A percentile compares a stretch with the other conserved stretches of the same genome.
Evolutionary conservation across 1,284 basidiomycete species (phyloP).

Genomic region (Mycosarcoma mackinlayi): DNA sequence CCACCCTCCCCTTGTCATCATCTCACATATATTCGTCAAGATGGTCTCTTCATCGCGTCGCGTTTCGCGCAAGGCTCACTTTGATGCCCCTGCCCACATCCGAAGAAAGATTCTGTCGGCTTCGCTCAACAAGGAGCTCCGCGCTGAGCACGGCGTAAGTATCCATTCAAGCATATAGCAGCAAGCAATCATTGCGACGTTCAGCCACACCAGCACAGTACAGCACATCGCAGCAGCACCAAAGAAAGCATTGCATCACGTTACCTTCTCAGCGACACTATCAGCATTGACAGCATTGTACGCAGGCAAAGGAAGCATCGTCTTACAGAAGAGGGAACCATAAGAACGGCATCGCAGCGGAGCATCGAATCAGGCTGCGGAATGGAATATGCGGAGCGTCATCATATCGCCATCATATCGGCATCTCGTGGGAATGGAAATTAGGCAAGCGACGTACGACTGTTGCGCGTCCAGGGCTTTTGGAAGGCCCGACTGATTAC

Average conservation of each 20-base stretch:
- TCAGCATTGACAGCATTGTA: neutral
- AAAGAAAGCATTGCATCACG: neutral
- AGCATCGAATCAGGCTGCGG: too few relatives aligned
- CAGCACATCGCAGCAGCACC: neutral
- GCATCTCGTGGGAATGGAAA: too few relatives aligned
- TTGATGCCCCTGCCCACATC: conserved; percentile 69
- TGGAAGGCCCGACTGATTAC: too few relatives aligned
- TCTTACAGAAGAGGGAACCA: too few relatives aligned
- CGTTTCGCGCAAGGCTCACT: conserved; percentile 64
- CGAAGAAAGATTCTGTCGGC: conserved; percentile 99
- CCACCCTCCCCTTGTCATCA: conserved; percentile 23
- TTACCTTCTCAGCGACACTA: neutral
- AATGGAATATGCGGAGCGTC: too few relatives aligned
- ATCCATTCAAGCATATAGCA: conserved; percentile 8
- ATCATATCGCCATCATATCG: too few relatives aligned
- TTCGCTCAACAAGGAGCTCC: conserved; percentile 93
- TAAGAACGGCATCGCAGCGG: too few relatives aligned
- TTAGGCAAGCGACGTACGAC: too few relatives aligned
- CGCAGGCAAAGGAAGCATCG: too few relatives aligned
- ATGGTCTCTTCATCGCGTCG: conserved; percentile 65
- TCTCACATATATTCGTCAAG: conserved; percentile 41
- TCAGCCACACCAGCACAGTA: neutral
- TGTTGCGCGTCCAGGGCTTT: too few relatives aligned
- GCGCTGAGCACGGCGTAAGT: conserved; percentile 89
- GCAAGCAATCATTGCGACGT: conserved; percentile 13